Percentiles rank a stretch among this genome's conserved stretches.
Conservation (phyloP, 1,284 basidiomycete genomes). For the Quambalaria eucalypti region DNA sequence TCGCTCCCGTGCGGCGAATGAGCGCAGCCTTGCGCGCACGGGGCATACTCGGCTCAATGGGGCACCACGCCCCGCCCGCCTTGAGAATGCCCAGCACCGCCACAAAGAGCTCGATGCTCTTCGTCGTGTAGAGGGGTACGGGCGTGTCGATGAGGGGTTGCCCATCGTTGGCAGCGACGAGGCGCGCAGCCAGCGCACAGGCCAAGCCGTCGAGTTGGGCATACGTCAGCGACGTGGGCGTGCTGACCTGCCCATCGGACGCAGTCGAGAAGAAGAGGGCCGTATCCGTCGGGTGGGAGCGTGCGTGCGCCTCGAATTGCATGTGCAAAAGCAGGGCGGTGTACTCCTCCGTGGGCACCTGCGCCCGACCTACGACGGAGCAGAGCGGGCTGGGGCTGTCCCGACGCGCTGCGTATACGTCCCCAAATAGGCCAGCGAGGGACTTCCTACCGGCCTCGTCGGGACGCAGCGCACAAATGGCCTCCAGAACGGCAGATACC, state of each 20-base stretch:
- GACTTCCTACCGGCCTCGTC: too few relatives aligned
- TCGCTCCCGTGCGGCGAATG: constrained; percentile 8
- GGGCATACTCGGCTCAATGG: constrained; percentile 26
- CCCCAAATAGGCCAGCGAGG: neutral
- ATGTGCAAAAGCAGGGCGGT: neutral
- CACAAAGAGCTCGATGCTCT: constrained; percentile 8
- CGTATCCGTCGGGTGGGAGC: neutral
- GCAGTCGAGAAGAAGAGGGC: constrained; percentile 12
- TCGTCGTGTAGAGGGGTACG: constrained; percentile 10
- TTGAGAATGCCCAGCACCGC: constrained; percentile 12
- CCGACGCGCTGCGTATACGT: too few relatives aligned
- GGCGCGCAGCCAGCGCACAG: neutral
- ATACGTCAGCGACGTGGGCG: constrained; percentile 1
- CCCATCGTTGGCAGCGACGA: constrained; percentile 2
- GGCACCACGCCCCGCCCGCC: constrained; percentile 25
- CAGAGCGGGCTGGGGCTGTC: too few relatives aligned
- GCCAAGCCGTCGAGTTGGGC: constrained; percentile 5
- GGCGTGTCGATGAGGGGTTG: constrained; percentile 4
- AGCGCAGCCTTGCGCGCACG: constrained; percentile 18
- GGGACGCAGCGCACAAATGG: too few relatives aligned
- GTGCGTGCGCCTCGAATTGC: constrained; percentile 6
- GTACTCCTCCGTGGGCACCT: neutral
- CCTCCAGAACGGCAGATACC: neutral
- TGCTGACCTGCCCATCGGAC: too few relatives aligned
- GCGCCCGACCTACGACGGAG: neutral